Evolutionary conservation across 345 rosid genomes (phyloP).

Genomic region (Citropsis articulata): DNA sequence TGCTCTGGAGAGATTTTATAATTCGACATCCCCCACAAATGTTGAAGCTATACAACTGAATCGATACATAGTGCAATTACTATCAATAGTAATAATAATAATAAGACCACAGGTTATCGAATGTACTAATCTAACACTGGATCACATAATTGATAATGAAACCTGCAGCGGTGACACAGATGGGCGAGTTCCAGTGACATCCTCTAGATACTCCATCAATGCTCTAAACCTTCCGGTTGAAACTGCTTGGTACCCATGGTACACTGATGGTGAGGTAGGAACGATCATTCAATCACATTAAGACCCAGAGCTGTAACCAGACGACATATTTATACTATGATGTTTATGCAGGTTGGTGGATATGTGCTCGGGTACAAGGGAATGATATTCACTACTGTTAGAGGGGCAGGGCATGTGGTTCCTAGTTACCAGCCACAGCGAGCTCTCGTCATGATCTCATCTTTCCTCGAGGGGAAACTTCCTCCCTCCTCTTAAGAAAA

Average conservation of each 20-base stretch:
- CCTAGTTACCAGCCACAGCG: constrained; percentile 51
- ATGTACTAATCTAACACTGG: neutral
- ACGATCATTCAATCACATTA: neutral
- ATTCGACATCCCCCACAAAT: neutral
- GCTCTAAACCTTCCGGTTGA: constrained; percentile 24
- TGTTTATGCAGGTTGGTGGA: constrained; percentile 44
- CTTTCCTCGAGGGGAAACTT: constrained; percentile 43
- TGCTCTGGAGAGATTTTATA: neutral
- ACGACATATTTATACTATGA: neutral
- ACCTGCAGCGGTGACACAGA: constrained; percentile 47
- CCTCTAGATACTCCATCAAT: constrained; percentile 38
- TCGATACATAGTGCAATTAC: neutral
- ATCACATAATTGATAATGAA: neutral
- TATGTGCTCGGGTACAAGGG: constrained; percentile 41
- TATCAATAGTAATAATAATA: too few species aligned
- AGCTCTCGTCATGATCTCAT: constrained; percentile 36
- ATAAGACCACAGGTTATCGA: neutral
- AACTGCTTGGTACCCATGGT: constrained; percentile 46
- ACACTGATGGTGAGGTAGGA: constrained; percentile 36
- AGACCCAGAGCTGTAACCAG: neutral
- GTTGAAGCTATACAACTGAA: neutral
- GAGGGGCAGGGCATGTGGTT: constrained; percentile 49
- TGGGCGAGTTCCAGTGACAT: constrained; percentile 40
- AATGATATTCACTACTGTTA: constrained; percentile 31
- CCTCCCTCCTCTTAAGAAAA: constrained; percentile 19